Evolutionary conservation across 208 protist genomes (phyloP), one percentile per base, ranked within the genome.

Genomic region (Trypanosoma platydactyli): DNA sequence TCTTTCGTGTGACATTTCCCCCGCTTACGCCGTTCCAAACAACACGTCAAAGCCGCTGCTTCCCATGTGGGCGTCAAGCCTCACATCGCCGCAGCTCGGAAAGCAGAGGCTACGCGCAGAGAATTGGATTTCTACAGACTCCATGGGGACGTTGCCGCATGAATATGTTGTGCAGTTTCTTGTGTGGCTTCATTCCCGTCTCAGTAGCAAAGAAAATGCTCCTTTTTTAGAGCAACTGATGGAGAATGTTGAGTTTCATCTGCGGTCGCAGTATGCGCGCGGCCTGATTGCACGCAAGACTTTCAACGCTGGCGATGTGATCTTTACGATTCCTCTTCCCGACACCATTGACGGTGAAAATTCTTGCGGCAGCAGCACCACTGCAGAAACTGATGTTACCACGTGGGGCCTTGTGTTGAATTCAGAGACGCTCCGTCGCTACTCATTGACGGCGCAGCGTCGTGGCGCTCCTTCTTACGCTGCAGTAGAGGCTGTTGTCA

Each of bases 21-120:
- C 24, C 51, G 59, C 76, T 30, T 20, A 77, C 48, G 67, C 63
- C 42, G 83, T 89, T 30, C 86, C 86, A 6, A 89, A 89, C 74
- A 82, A 79, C 63, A 75, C 73, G 15, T 79, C 83, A 9, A 89
- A 89, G 70, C 70, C 73, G 46, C 73, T 69, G 40, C 57, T 92
- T 40, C 83, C 86, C 3, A 81, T 84, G 83, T 89, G 83, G 81
- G 71, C 83, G 44, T 88, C 80, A 13, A 92, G 86, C 66, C 69
- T 87, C 15, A 92, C 86, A 35, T 80, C 77, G 1, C 86, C 86
- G 12, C 61, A 72, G 38, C 64, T 87, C 35, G 75, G 68, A 22
- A 80, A 70, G 74, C 72, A 84, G 69, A 79, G 81, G 29, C 35
- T 87, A 42, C 40, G 53, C 50, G 52, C 72, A 59, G 73, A 83